Percentiles rank a stretch among this genome's conserved stretches.
Conservation (phyloP, 805 yeast genomes). For the Candida pseudofarinosa region DNA sequence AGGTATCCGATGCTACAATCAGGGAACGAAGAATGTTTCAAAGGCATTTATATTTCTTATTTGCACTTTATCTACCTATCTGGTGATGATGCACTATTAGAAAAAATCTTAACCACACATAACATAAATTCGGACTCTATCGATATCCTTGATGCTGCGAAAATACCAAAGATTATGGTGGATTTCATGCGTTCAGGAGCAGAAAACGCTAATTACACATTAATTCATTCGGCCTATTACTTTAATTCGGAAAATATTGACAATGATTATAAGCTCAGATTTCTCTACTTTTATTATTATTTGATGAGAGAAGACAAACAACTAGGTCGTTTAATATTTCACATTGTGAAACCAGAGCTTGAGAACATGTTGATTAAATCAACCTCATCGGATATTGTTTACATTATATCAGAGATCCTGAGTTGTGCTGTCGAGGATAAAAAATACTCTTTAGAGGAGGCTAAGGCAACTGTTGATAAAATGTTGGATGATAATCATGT, state of each 20-base stretch:
- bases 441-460: conserved; percentile 14
- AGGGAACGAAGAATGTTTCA: conserved; percentile 6
- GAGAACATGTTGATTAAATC: conserved; percentile 24
- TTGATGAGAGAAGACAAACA: conserved; percentile 18
- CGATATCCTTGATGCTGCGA: conserved; percentile 11
- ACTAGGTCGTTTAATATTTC: conserved; percentile 25
- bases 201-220: conserved; percentile 17
- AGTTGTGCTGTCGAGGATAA: conserved; percentile 13
- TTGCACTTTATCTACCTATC: conserved; percentile 32
- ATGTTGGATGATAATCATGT: conserved; percentile 13
- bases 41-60: conserved; percentile 15
- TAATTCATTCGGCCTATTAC: conserved; percentile 28
- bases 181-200: conserved; percentile 20
- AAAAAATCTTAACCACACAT: conserved; percentile 17
- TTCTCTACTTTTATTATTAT: conserved; percentile 24
- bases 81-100: conserved; percentile 21
- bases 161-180: conserved; percentile 24
- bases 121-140: conserved; percentile 13
- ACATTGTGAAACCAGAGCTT: conserved; percentile 25
- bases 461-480: conserved; percentile 11
- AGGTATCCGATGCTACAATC: conserved; percentile 33
- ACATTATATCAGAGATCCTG: conserved; percentile 25
- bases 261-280: conserved; percentile 23
- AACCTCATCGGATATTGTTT: conserved; percentile 22
- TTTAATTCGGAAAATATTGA: conserved; percentile 28